phyloP scores from a whole-genome alignment of 1,139 yeast species.

The Nakaseomyces glabratus region DNA sequence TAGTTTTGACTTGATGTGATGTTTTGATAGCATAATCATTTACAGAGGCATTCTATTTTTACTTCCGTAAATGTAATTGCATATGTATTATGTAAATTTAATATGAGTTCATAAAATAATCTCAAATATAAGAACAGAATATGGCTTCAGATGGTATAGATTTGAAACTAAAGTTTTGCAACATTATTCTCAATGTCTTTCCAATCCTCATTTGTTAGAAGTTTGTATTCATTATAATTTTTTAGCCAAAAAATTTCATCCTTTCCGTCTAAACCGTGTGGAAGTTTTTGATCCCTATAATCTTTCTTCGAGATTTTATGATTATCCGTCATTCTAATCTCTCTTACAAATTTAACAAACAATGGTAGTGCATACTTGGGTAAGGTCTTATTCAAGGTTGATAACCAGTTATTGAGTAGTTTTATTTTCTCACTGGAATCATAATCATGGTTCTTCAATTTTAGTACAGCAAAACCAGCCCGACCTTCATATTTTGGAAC shows the following conservation, averaged over 20 bases:
- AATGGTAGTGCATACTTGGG: conserved; percentile 89
- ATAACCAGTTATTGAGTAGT: conserved; percentile 33
- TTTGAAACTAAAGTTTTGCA: conserved; percentile 15
- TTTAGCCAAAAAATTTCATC: conserved; percentile 68
- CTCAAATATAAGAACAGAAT: no score
- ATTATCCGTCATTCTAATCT: conserved; percentile 65
- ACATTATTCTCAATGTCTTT: conserved; percentile 33
- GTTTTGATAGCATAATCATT: no score
- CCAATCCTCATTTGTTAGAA: conserved; percentile 56
- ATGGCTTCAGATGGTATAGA: no score
- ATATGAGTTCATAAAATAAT: no score
- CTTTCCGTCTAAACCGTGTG: conserved; percentile 53
- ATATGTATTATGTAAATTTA: no score
- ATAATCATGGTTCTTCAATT: conserved; percentile 37
- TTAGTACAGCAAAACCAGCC: conserved; percentile 82
- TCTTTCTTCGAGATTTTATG: conserved; percentile 77
- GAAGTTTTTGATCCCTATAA: conserved; percentile 69
- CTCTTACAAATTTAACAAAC: conserved; percentile 58
- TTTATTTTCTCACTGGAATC: conserved; percentile 30
- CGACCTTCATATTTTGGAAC: conserved; percentile 90
- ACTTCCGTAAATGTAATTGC: no score
- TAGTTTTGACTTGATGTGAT: no score
- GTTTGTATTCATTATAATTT: conserved; percentile 43
- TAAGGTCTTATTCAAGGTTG: conserved; percentile 40
- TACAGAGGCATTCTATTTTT: no score